Evolutionary conservation across 2,329 filamentous ascomycete genomes (phyloP).

Genomic region (Hypocrella siamensis): DNA sequence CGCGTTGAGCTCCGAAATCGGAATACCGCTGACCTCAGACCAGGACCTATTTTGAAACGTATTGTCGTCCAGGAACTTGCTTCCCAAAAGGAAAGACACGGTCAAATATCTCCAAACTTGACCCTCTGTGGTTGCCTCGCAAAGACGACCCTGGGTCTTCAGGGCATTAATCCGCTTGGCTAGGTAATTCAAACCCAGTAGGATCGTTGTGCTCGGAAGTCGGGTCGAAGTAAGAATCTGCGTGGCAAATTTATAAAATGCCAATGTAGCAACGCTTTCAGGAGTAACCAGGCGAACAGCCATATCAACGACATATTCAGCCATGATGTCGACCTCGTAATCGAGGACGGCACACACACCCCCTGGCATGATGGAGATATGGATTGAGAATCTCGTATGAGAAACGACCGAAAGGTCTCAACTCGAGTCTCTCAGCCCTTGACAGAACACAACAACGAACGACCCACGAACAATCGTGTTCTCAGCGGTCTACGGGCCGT

Average conservation of each 20-base stretch:
- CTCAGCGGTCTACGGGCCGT: not conserved
- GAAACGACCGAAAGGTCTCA: not conserved
- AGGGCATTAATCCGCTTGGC: slow-evolving; percentile 69
- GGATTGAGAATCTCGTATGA: not conserved
- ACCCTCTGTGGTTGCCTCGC: slow-evolving; percentile 44
- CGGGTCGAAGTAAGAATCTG: slow-evolving; percentile 84
- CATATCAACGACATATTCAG: slow-evolving; percentile 88
- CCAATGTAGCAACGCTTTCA: slow-evolving; percentile 39
- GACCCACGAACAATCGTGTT: too few relatives aligned
- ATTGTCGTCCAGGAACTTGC: slow-evolving; percentile 94
- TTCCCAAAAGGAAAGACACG: slow-evolving; percentile 69
- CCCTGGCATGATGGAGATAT: slow-evolving; percentile 46
- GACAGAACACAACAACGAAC: not conserved
- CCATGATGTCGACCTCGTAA: slow-evolving; percentile 94
- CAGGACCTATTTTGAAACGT: slow-evolving; percentile 96
- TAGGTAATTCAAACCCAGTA: slow-evolving; percentile 80
- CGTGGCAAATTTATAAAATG: slow-evolving; percentile 83
- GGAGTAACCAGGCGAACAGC: slow-evolving; percentile 45
- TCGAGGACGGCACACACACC: slow-evolving; percentile 89
- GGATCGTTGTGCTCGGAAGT: slow-evolving; percentile 78
- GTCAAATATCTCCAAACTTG: slow-evolving; percentile 82
- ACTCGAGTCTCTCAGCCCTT: not conserved
- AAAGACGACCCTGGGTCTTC: slow-evolving; percentile 36
- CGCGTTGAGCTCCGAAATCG: slow-evolving; percentile 67
- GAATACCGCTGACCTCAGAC: slow-evolving; percentile 87